Base-by-base conservation (phyloP, 768 basidiomycete genomes). In the Phlebiopsis flavidoalba region DNA sequence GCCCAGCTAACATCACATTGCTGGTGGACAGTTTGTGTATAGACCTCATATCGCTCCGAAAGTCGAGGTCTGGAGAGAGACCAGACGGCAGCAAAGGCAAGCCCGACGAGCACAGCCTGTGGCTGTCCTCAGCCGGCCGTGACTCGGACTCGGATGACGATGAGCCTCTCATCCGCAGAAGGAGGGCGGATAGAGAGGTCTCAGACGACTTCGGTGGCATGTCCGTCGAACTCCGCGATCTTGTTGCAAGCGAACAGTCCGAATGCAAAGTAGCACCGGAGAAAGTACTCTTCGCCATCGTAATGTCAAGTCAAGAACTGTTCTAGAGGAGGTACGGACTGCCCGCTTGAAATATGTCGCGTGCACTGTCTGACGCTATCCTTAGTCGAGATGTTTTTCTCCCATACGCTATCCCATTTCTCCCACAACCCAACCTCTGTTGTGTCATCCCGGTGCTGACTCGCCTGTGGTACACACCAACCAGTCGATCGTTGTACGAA, bases 41-140 rank as follows among this genome's bases (percentile, higher is more conserved):
- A 86, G 86, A 63, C 87, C 87, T 10, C 86, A 87, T 60, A 79
- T 89, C 60, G 85, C 85, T 19, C 87, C 86, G 0, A 77, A 74
- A 47, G 49, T 89, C 31, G 86, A 85, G 35, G 74, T 70, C 54
- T 75, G 75, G 72, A 70, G 70, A 1, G 73, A 76, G 65, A 69
- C 62, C 21, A 66, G 66, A 6, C 26, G 26, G 26, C 26, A 31
- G 47, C 65, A 69, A 59, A 71, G 72, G 58, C 47, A 37, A 67
- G 2, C 70, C 24, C 59, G 62, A 59, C 64, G 60, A 63, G 66
- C 58, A 46, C 63, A 59, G 58, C 54, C n/a, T 2, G 52, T 33
- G 6, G 11, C 24, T 14, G 24, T 31, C 1, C 52, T n/a, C 31
- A 11, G 31, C 35, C 33, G 5, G 52, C 3, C 31, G 19, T 55